Evolutionary conservation across 2,329 filamentous ascomycete genomes (phyloP), one percentile per base, ranked within the genome.

Genomic region (Xylariaceae sp.): DNA sequence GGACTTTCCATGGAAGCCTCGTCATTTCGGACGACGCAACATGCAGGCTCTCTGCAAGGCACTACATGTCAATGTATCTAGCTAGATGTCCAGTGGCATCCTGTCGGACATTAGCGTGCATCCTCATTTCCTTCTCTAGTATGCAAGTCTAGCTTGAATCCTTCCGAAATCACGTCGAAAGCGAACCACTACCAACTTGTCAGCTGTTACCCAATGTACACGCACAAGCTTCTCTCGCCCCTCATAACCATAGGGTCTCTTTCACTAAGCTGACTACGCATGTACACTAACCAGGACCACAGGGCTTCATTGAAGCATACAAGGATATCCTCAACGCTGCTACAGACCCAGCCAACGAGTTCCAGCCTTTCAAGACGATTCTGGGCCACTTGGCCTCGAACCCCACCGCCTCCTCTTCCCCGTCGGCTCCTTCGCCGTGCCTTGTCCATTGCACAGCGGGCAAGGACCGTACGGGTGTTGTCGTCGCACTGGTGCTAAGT

Each of bases 361-460:
- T 83, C 67, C 71, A 73, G n/a, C 77, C 76, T 1, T 88, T 92
- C 57, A 72, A 66, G 29, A 75, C 72, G 1, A 76, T 83, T 40
- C 77, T 91, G 34, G 69, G 73, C 14, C 83, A 90, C 64, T 75
- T 91, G 6, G 71, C 82, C 66, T 62, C 65, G n/a, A 43, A 23
- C 21, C 56, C 60, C 11, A 34, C 7, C 26, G 47, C 16, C 16
- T 48, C 66, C 44, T 58, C 45, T 31, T 17, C 40, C 46, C 40
- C 37, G 16, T 24, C 52, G 11, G 63, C 31, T 45, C 87, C 88
- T 8, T 74, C 84, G 11, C 74, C 65, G n/a, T 66, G 64, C 46
- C 67, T 89, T 2, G 76, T 89, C 31, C 87, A 90, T 69, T 90
- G 87, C 69, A 87, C 86, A 0, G 86, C 85, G 0, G 87, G 87